A percentile compares a stretch with the other conserved stretches of the same genome.
Evolutionary conservation across 768 basidiomycete genomes (phyloP).

Genomic region (Lentinus brumalis): DNA sequence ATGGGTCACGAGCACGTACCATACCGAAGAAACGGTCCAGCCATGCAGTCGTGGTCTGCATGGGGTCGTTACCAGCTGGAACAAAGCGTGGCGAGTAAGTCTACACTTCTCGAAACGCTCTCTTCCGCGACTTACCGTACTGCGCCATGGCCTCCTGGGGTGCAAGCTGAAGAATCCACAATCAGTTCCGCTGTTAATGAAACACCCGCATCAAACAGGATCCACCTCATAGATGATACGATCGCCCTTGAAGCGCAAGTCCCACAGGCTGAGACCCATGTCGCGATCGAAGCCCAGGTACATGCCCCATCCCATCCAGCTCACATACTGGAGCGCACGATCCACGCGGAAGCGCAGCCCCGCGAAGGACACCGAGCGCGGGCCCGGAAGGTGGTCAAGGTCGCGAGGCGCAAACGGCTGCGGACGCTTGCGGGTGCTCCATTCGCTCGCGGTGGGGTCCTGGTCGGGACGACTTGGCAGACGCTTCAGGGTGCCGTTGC

Average conservation of each 20-base stretch:
- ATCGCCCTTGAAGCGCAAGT: slow-evolving; percentile 57
- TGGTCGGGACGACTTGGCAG: slow-evolving; percentile 35
- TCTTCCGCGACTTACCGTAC: slow-evolving; percentile 41
- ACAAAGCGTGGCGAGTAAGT: not conserved
- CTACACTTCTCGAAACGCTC: not conserved
- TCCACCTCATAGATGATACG: slow-evolving; percentile 62
- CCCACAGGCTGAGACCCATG: slow-evolving; percentile 66
- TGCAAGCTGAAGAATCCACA: slow-evolving; percentile 38
- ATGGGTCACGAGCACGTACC: slow-evolving; percentile 25
- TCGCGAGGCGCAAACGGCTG: slow-evolving; percentile 42
- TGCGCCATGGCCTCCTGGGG: slow-evolving; percentile 68
- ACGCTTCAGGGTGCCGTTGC: slow-evolving; percentile 52
- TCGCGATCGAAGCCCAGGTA: slow-evolving; percentile 66
- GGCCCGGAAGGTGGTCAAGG: slow-evolving; percentile 66
- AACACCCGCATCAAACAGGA: too few species aligned
- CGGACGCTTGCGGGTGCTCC: slow-evolving; percentile 49
- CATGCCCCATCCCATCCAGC: slow-evolving; percentile 69
- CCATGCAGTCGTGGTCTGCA: slow-evolving; percentile 62
- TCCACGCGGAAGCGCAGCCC: slow-evolving; percentile 63
- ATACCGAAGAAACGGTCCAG: slow-evolving; percentile 67
- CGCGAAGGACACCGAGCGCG: slow-evolving; percentile 61
- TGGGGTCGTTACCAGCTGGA: slow-evolving; percentile 60
- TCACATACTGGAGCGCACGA: slow-evolving; percentile 51
- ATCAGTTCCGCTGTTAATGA: not conserved
- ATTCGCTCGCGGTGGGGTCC: slow-evolving; percentile 32